Conservation (phyloP, 2,329 filamentous ascomycete species). For the Cordyceps cicadae region DNA sequence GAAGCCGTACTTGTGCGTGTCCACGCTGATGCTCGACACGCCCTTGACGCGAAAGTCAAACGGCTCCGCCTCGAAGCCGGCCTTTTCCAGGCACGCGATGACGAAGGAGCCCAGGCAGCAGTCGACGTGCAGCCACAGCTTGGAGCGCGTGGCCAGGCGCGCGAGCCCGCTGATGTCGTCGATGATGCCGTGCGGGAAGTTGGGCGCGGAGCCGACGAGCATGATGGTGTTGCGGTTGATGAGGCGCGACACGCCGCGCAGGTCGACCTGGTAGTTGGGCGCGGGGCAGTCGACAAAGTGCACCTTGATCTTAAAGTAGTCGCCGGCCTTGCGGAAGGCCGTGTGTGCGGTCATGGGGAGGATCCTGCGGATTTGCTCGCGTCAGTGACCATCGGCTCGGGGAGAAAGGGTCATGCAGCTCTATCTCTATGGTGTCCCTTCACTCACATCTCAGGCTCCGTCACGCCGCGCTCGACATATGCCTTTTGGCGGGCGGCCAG, state of each 20-base stretch:
- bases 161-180: slow-evolving; percentile 87
- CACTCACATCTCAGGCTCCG: slow-evolving; percentile 83
- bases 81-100: slow-evolving; percentile 81
- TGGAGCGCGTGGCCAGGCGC: slow-evolving; percentile 68
- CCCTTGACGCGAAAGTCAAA: slow-evolving; percentile 94
- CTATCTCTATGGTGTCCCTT: not conserved
- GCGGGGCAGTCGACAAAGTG: slow-evolving; percentile 83
- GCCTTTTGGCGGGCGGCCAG: slow-evolving; percentile 85
- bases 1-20: slow-evolving; percentile 99
- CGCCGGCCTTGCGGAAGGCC: slow-evolving; percentile 87
- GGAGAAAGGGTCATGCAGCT: too few species aligned
- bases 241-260: slow-evolving; percentile 68
- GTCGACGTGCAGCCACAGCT: slow-evolving; percentile 87
- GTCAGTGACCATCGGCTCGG: not conserved
- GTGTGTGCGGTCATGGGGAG: slow-evolving; percentile 91
- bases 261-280: slow-evolving; percentile 75
- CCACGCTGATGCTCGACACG: slow-evolving; percentile 90
- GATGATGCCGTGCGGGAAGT: slow-evolving; percentile 97
- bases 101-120: slow-evolving; percentile 96
- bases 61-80: slow-evolving; percentile 79
- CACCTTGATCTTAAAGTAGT: slow-evolving; percentile 95
- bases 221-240: slow-evolving; percentile 92
- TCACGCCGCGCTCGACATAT: slow-evolving; percentile 75
- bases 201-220: slow-evolving; percentile 88
- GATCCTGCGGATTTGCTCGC: slow-evolving; percentile 52